Base-by-base conservation (phyloP, 83 land plant genomes). In the Thuja plicata region DNA sequence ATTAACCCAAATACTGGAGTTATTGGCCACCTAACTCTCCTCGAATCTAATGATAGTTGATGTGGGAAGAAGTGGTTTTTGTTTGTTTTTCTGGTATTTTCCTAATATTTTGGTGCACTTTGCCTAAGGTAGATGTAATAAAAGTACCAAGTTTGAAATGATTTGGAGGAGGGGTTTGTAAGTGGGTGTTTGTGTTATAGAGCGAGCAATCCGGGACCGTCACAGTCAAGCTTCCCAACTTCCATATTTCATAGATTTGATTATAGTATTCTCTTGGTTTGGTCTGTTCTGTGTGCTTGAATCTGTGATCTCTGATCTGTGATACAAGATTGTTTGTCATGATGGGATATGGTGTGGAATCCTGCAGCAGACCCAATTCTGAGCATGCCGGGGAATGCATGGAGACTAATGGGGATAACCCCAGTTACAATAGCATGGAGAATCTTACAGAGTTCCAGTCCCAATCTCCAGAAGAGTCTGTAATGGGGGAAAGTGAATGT, bases 131-230 rank as follows among this genome's bases (percentile, higher is more conserved):
- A 24, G 74, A n/a, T 9, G 74, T 8, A 8, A 32, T 70, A 70
- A 27, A 54, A 70, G 74, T 70, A 24, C 32, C 3, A 70, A 70
- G 74, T n/a, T 70, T 70, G 74, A n/a, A 24, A 70, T 70, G 74
- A 70, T 70, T 24, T 70, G 17, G 27, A 70, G 74, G 74, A 6
- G 27, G 74, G 74, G 74, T 70, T 19, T 66, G 73, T 54, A 54
- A 54, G 57, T 54, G 57, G 57, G 57, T 54, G 57, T 15, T 43
- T 54, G 57, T 54, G 74, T 70, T 70, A 70, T 70, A 70, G 32
- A 70, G 74, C 74, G 32, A 70, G 74, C 74, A 70, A 70, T 70
- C 32, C 74, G 74, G 74, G 32, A 70, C 57, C 74, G 74, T 70
- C 32, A 70, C 74, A 70, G 74, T 70, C 74, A 70, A 70, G 74